Base-by-base conservation (phyloP, 1,139 yeast species). In the Lodderomyces elongisporus region DNA sequence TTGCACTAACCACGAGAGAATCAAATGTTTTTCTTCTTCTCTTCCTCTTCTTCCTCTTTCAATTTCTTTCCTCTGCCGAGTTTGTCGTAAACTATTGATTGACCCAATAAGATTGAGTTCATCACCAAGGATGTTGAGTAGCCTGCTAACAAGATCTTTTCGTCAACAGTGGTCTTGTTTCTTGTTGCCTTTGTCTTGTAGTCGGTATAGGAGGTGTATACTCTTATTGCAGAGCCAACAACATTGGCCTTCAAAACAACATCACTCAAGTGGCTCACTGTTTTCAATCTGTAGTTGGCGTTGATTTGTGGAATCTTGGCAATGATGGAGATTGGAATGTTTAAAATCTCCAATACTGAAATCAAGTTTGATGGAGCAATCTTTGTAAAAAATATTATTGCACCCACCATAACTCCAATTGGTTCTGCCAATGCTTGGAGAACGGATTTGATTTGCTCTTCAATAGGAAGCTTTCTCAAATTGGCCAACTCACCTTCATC, bases 251-350 rank as follows among this genome's bases (percentile, higher is more conserved):
- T 61, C 26, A 78, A 71, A 7, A 81, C 70, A 29, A 75, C 56
- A 12, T 66, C 62, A 14, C 79, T 66, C 43, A 78, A 62, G 46
- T 76, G 79, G 17, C 70, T 69, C 1, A 82, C 75, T 3, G 79
- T 68, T 42, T 65, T 61, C 47, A 69, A 65, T 32, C 52, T 56
- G 44, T 62, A 58, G 47, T 77, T 77, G 30, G 63, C 55, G 29
- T 51, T 46, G 36, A 78, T 74, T 48, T 78, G 85, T 1, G 83
- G 82, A 22, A 77, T 42, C 48, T 75, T 77, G 30, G 79, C 66
- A 14, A 66, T 48, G 14, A 77, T 60, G 6, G 71, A 59, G 29
- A 78, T 51, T 7, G 85, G 85, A 34, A 77, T 73, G 28, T 71
- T 69, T 37, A 70, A 51, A 13, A 70, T 60, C 44, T 77, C 78